These are phyloP conservation scores for Coemansia sp. DNA, from an alignment of 192 early-diverging fungal species.

Conservation along the genomic window DNA sequence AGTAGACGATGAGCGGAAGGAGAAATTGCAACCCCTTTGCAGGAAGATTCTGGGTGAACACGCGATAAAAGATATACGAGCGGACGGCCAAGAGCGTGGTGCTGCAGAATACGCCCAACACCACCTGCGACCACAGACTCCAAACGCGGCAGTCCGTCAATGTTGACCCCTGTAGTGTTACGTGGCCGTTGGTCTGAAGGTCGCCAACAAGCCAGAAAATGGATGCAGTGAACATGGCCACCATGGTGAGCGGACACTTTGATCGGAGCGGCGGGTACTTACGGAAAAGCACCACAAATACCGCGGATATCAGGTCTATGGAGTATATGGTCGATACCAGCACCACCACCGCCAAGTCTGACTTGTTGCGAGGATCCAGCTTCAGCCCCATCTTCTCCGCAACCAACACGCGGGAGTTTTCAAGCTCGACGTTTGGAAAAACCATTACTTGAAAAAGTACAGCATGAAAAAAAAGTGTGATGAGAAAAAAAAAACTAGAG, in stretches of 20 bases:
- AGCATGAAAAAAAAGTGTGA: background rate
- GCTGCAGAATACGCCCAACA: slow-evolving; percentile 26
- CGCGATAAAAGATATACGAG: slow-evolving; percentile 22
- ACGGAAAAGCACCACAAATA: no score
- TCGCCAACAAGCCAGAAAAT: slow-evolving; percentile 33
- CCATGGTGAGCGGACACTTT: slow-evolving; percentile 37
- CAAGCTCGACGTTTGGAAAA: no score
- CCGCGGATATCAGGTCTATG: no score
- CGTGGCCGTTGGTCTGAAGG: slow-evolving; percentile 29
- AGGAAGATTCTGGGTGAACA: slow-evolving; percentile 24
- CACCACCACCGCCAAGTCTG: no score
- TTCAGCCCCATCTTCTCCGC: background rate
- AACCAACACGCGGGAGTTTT: background rate
- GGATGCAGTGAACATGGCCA: background rate
- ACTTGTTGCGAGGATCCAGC: background rate
- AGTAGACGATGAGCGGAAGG: slow-evolving; percentile 17
- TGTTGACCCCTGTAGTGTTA: slow-evolving; percentile 8
- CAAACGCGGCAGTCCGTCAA: slow-evolving; percentile 31
- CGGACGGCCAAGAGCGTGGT: slow-evolving; percentile 30
- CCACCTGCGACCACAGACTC: slow-evolving; percentile 33
- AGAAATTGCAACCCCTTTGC: slow-evolving; percentile 27
- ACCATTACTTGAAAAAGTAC: no score
- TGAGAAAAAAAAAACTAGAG: background rate
- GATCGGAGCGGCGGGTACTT: background rate
- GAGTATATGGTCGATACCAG: no score